Conservation (phyloP, 2,329 filamentous ascomycete species). For the Exserohilum rostratum region DNA sequence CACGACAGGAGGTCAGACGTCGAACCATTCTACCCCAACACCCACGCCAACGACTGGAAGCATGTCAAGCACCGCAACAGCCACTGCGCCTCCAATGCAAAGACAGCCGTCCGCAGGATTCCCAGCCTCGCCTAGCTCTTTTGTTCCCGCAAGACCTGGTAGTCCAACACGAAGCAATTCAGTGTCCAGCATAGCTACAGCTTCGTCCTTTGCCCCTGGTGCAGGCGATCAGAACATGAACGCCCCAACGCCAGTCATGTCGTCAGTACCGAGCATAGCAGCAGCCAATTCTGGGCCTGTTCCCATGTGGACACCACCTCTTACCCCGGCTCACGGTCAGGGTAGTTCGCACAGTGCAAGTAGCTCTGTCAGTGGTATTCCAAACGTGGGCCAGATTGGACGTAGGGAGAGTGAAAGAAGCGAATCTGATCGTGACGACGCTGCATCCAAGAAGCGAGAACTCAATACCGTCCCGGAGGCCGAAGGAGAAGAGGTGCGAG, state of each 20-base stretch:
- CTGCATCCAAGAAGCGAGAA: constrained; percentile 45
- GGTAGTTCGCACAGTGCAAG: constrained; percentile 59
- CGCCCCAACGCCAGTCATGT: constrained; percentile 79
- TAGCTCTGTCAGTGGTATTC: constrained; percentile 60
- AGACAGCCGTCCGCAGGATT: constrained; percentile 59
- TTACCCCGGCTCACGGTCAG: constrained; percentile 69
- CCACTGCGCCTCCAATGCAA: constrained; percentile 60
- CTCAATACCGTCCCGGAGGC: constrained; percentile 45
- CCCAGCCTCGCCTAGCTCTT: constrained; percentile 64
- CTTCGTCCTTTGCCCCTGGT: constrained; percentile 55
- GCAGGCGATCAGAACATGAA: constrained; percentile 58
- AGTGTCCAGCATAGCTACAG: constrained; percentile 77
- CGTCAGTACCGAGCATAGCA: constrained; percentile 76
- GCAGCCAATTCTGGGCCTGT: constrained; percentile 70
- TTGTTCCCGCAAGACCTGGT: constrained; percentile 65
- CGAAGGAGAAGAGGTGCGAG: constrained; percentile 42
- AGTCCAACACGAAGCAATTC: constrained; percentile 88
- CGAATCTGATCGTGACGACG: constrained; percentile 46
- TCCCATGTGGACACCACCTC: constrained; percentile 85
- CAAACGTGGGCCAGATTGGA: constrained; percentile 36
- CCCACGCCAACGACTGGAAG: constrained; percentile 71
- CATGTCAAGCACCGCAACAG: constrained; percentile 60
- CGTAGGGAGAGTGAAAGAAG: constrained; percentile 43
- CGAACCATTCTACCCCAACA: constrained; percentile 70
- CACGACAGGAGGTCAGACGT: constrained; percentile 50